phyloP scores from a whole-genome alignment of 2,329 filamentous ascomycete genomes.

The Aspergillus texensis region DNA sequence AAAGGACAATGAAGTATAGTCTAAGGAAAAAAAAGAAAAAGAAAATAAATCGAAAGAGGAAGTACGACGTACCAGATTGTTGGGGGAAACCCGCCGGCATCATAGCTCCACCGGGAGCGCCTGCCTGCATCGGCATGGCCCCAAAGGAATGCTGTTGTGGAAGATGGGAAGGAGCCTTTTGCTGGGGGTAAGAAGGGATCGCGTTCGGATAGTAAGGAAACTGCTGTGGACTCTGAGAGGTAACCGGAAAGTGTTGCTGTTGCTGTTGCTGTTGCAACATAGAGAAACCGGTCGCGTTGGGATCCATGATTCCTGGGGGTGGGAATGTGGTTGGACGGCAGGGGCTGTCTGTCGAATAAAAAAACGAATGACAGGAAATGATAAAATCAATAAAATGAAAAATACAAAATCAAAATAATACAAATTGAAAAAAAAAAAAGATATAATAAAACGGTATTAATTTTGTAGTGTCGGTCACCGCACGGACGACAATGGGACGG shows the following conservation, averaged over 20 bases:
- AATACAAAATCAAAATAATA: neutral
- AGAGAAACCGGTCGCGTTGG: constrained; percentile 33
- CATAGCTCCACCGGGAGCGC: constrained; percentile 40
- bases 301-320: constrained; percentile 29
- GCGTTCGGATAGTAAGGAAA: constrained; percentile 41
- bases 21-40: constrained; percentile 1
- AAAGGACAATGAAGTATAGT: constrained; percentile 5
- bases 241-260: constrained; percentile 33
- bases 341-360: neutral
- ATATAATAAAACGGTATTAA: neutral
- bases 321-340: constrained; percentile 11
- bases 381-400: neutral
- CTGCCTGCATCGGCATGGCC: constrained; percentile 38
- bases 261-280: constrained; percentile 20
- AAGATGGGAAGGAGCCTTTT: constrained; percentile 34
- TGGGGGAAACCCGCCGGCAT: constrained; percentile 41
- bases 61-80: constrained; percentile 36
- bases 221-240: constrained; percentile 36
- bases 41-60: constrained; percentile 4
- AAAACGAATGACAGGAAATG: neutral
- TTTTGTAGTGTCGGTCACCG: neutral
- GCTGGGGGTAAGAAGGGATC: constrained; percentile 35
- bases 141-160: constrained; percentile 39
- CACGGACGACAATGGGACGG: neutral
- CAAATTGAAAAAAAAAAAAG: neutral